A percentile compares a stretch with the other conserved stretches of the same genome.
Evolutionary conservation across 768 basidiomycete genomes (phyloP).

Genomic region (Tubosaeta brunneosetosa): DNA sequence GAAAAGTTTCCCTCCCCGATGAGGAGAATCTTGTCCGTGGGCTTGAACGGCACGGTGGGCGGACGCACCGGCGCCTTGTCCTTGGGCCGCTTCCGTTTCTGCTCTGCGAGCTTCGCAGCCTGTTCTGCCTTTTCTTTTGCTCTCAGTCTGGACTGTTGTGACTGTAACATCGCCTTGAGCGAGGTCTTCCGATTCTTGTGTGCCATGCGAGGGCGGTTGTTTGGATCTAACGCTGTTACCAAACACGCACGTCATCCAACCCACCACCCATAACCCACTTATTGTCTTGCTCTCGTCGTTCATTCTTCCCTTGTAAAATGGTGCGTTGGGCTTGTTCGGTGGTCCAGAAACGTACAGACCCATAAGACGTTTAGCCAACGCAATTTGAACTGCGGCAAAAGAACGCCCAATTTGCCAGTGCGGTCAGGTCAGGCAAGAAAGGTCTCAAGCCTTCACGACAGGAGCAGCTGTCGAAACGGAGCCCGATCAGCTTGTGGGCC

Average conservation of each 20-base stretch:
- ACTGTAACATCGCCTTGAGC: slow-evolving; percentile 64
- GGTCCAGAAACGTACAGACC: neutral
- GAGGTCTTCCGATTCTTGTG: slow-evolving; percentile 48
- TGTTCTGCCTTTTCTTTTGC: slow-evolving; percentile 58
- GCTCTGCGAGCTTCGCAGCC: slow-evolving; percentile 38
- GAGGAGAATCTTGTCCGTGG: slow-evolving; percentile 66
- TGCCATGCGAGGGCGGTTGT: slow-evolving; percentile 26
- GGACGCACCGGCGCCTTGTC: slow-evolving; percentile 31
- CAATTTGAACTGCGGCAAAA: slow-evolving; percentile 78
- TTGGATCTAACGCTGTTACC: slow-evolving; percentile 26
- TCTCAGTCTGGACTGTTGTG: slow-evolving; percentile 63
- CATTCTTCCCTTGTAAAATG: slow-evolving; percentile 29
- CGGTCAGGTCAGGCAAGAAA: slow-evolving; percentile 71
- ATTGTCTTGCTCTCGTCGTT: slow-evolving; percentile 22
- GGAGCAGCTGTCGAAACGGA: slow-evolving; percentile 65
- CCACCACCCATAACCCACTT: neutral
- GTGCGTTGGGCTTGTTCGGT: slow-evolving; percentile 16
- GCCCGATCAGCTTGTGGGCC: slow-evolving; percentile 72
- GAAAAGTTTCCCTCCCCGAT: slow-evolving; percentile 97
- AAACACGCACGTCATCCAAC: slow-evolving; percentile 19
- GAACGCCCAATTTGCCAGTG: slow-evolving; percentile 76
- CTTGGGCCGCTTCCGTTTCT: slow-evolving; percentile 35
- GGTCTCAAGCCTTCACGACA: slow-evolving; percentile 67
- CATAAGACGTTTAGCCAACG: slow-evolving; percentile 49
- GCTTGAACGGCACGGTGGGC: slow-evolving; percentile 60